Conservation (phyloP, 805 yeast genomes). For the Debaryomyces maramus region DNA sequence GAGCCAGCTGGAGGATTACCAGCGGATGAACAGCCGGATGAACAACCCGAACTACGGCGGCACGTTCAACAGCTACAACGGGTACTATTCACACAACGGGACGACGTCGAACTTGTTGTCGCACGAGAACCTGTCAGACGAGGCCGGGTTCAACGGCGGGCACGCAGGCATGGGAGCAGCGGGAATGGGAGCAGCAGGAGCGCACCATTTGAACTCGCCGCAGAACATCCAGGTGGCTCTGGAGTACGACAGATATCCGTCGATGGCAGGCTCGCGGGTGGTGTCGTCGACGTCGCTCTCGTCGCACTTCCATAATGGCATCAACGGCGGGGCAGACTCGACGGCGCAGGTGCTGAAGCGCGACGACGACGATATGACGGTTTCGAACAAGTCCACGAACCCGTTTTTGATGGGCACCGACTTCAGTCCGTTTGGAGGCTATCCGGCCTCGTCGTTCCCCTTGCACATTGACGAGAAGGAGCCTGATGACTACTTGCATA, state of each 20-base stretch:
- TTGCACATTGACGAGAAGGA: slow-evolving; percentile 89
- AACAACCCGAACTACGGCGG: slow-evolving; percentile 6
- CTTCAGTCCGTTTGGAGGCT: slow-evolving; percentile 95
- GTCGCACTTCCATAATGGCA: slow-evolving; percentile 14
- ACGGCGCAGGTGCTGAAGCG: slow-evolving; percentile 4
- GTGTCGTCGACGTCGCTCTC: slow-evolving; percentile 48
- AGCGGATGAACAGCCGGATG: not conserved
- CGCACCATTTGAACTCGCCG: slow-evolving; percentile 11
- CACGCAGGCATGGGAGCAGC: too few species aligned
- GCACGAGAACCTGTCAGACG: slow-evolving; percentile 13
- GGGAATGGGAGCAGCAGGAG: too few species aligned
- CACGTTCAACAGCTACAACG: slow-evolving; percentile 34
- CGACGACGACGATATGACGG: slow-evolving; percentile 21
- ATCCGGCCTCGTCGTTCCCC: slow-evolving; percentile 91
- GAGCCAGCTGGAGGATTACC: slow-evolving; percentile 9
- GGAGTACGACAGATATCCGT: slow-evolving; percentile 69
- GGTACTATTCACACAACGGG: slow-evolving; percentile 42
- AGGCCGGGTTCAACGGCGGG: slow-evolving; percentile 4
- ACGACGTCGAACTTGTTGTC: slow-evolving; percentile 23
- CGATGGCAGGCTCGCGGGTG: slow-evolving; percentile 56
- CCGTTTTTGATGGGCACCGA: slow-evolving; percentile 53
- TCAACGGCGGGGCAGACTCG: slow-evolving; percentile 8
- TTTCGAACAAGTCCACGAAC: slow-evolving; percentile 21
- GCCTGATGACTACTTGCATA: slow-evolving; percentile 91
- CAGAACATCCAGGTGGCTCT: slow-evolving; percentile 44